These are phyloP conservation scores for Austropuccinia psidii DNA, from an alignment of 1,284 basidiomycete species.

Conservation along the genomic window DNA sequence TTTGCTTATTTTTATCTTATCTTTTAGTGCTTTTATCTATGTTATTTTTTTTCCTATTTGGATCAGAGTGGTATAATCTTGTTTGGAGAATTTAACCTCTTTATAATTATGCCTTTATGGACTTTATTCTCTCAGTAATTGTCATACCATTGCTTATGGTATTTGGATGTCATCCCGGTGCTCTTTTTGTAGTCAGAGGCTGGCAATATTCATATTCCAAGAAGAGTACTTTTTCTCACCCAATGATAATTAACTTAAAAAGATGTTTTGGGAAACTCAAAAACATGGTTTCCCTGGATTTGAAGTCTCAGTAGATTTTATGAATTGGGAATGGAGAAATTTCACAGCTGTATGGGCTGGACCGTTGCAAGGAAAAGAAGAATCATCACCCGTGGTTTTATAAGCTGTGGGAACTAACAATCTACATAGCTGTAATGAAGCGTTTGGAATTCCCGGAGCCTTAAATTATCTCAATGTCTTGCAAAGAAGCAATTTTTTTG, in stretches of 20 bases:
- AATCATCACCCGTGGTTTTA: not conserved
- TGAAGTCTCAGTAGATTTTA: not conserved
- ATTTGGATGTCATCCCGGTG: too few species aligned
- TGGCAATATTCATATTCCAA: not conserved
- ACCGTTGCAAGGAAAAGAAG: not conserved
- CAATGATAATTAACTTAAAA: not conserved
- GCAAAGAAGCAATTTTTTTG: not conserved
- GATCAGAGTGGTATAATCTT: too few species aligned
- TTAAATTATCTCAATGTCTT: constrained; percentile 9
- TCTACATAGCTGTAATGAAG: not conserved
- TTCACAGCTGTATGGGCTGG: not conserved
- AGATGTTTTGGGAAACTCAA: not conserved
- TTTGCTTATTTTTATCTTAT: too few species aligned
- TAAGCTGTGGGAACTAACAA: constrained; percentile 16
- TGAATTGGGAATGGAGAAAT: not conserved
- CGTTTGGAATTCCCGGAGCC: constrained; percentile 3
- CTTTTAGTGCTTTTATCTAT: too few species aligned
- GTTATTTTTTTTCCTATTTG: too few species aligned
- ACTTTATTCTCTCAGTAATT: too few species aligned
- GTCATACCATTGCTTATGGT: too few species aligned
- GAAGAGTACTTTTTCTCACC: not conserved
- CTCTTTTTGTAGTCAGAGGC: too few species aligned
- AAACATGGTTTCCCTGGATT: not conserved
- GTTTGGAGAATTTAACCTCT: too few species aligned
- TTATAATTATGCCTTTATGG: too few species aligned